These are phyloP conservation scores for Fusarium nygamai DNA, from an alignment of 2,329 filamentous ascomycete genomes.

Conservation along the genomic window DNA sequence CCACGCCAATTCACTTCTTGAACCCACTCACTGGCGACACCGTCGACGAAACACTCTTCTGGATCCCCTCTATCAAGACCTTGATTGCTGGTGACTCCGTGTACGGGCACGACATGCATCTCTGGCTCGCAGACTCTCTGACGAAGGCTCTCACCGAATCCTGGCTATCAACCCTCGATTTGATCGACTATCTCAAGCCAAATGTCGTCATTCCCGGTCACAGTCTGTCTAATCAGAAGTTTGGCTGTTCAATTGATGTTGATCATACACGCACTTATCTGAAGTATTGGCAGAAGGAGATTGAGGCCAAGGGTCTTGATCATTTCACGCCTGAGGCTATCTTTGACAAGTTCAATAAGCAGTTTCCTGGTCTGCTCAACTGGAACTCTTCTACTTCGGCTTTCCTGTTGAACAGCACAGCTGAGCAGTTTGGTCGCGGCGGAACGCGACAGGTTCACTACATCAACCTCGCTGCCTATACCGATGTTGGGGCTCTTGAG, in stretches of 20 bases:
- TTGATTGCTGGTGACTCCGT: background rate
- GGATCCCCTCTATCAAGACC: background rate
- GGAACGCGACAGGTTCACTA: background rate
- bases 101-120: background rate
- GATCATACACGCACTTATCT: background rate
- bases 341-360: background rate
- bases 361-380: background rate
- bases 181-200: background rate
- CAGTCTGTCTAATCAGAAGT: background rate
- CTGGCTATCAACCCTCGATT: background rate
- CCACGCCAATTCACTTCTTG: background rate
- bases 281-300: background rate
- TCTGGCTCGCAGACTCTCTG: background rate
- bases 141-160: background rate
- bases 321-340: background rate
- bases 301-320: background rate
- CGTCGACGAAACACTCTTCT: background rate
- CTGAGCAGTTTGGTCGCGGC: background rate
- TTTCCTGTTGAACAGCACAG: background rate
- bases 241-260: background rate
- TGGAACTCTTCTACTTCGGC: background rate
- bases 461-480: background rate
- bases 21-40: background rate
- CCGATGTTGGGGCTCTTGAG: background rate
- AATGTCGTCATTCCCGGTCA: background rate